Base-by-base conservation (phyloP, 2,329 filamentous ascomycete species). In the Lasiodiplodia theobromae region DNA sequence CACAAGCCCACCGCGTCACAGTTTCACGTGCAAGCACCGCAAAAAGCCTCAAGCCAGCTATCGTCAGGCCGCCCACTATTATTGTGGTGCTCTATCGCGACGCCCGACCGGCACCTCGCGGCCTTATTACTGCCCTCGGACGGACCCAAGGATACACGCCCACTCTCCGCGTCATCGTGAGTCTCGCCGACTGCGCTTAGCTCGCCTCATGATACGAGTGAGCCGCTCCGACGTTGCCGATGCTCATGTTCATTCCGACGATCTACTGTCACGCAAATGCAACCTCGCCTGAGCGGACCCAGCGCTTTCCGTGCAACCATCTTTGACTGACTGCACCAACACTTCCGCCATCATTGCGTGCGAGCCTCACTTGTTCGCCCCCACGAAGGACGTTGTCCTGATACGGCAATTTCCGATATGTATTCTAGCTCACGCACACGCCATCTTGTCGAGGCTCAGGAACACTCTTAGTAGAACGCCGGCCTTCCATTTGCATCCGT, bases 61-160 rank as follows among this genome's bases (percentile, higher is more conserved):
- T 52, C 47, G 57, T 64, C 44, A 64, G 60, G 60, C 60, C 60
- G 60, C 60, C 60, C 60, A 34, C 40, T 49, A 52, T 31, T 63
- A 34, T 34, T 34, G 56, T 38, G 37, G 56, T 44, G 56, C 37
- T 60, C 56, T 44, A 57, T 38, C 54, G 57, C 38, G 40, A 47
- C n/a, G 38, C 37, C 34, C 37, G 21, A 7, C 23, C 57, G 21
- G 38, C 38, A 11, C 38, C 44, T 47, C 34, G 16, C 54, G 54
- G 54, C 54, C 34, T 38, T 58, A 38, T 38, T 56, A n/a, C 18
- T n/a, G 25, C 34, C 57, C 38, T 62, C 57, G 57, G 56, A 18
- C 25, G 40, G 57, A 34, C 31, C 31, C 31, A 34, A 34, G 16
- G 38, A 31, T 14, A 4, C 38, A 28, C n/a, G 18, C 23, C 58